Percentiles rank a stretch among this genome's conserved stretches.
These are phyloP conservation scores for Lactifluus pinguis DNA, from an alignment of 768 basidiomycete genomes.

Conservation along the genomic window DNA sequence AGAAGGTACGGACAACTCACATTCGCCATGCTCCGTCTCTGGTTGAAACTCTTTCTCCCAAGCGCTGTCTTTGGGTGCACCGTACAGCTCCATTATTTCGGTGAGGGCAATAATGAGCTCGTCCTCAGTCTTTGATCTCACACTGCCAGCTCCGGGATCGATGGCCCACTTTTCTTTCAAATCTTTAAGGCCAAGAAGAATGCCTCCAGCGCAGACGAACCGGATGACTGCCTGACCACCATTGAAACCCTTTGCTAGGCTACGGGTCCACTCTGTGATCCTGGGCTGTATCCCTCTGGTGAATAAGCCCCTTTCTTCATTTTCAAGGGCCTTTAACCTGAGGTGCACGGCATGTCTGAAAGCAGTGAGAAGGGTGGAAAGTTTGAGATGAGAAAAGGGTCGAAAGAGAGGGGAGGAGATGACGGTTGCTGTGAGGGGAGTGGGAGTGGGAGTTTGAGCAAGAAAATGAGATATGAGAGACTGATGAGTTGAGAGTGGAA, in stretches of 20 bases:
- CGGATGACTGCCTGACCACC: constrained; percentile 57
- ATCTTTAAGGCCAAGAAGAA: constrained; percentile 58
- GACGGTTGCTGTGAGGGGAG: constrained; percentile 46
- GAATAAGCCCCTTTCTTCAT: constrained; percentile 25
- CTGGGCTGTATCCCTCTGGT: constrained; percentile 8
- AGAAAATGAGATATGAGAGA: constrained; percentile 53
- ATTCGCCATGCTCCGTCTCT: constrained; percentile 36
- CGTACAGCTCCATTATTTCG: constrained; percentile 60
- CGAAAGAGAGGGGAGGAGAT: constrained; percentile 50
- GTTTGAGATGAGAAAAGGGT: constrained; percentile 37
- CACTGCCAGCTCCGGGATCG: constrained; percentile 23
- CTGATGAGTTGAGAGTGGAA: constrained; percentile 43
- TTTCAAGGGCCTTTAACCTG: constrained; percentile 35
- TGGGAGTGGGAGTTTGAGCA: constrained; percentile 41
- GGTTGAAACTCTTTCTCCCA: constrained; percentile 68
- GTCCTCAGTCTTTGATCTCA: constrained; percentile 44
- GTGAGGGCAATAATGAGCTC: constrained; percentile 63
- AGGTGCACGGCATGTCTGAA: constrained; percentile 55
- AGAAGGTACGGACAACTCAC: constrained; percentile 14
- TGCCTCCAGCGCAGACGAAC: constrained; percentile 53
- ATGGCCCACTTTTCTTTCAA: constrained; percentile 27
- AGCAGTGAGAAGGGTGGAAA: constrained; percentile 43
- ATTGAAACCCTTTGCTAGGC: constrained; percentile 48
- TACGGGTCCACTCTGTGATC: constrained; percentile 39
- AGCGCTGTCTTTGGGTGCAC: constrained; percentile 25